Evolutionary conservation across 2,329 filamentous ascomycete species (phyloP), one percentile per base, ranked within the genome.

Genomic region (Trichophyton equinum): DNA sequence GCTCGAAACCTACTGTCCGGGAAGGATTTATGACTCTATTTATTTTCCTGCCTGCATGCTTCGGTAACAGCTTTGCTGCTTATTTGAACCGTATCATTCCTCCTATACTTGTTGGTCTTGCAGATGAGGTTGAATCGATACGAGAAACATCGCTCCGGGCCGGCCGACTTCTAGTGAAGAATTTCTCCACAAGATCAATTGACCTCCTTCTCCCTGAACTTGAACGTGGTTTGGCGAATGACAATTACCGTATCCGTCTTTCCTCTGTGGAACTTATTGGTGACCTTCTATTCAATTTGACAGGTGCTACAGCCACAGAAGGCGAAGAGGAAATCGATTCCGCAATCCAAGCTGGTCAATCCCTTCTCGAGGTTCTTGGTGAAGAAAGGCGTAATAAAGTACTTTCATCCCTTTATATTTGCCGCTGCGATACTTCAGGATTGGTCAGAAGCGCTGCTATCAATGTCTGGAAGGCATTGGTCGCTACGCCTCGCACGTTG

Each of bases 11-110:
- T 18, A 85, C 91, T 60, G 90, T 99, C 65, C 86, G 94, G 68
- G 94, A 99, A 79, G 94, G 94, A 53, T 99, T 99, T 78, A 99
- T 99, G 94, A 96, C 94, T 6, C 82, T 99, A 46, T 99, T 99
- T 76, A 97, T 99, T 67, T 99, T 96, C 82, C 84, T 99, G 77
- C 94, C 94, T 11, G 94, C 96, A 59, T 99, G 94, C 77, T 99
- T 99, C 69, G 94, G 94, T 69, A 99, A 99, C 81, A 95, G 91
- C 74, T 99, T 99, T 70, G 88, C 94, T 67, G 91, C 90, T 71
- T 99, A 99, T 71, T 86, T 99, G 63, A 89, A 86, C 75, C 91
- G 86, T 71, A 96, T 99, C 69, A 96, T 99, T 68, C 95, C 94
- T 18, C 88, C 94, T 20, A 97, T 99, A 68, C 81, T 99, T 65